Evolutionary conservation across 305 asterid species (phyloP), one percentile per base, ranked within the genome.

Genomic region (Caryopteris hybrid): DNA sequence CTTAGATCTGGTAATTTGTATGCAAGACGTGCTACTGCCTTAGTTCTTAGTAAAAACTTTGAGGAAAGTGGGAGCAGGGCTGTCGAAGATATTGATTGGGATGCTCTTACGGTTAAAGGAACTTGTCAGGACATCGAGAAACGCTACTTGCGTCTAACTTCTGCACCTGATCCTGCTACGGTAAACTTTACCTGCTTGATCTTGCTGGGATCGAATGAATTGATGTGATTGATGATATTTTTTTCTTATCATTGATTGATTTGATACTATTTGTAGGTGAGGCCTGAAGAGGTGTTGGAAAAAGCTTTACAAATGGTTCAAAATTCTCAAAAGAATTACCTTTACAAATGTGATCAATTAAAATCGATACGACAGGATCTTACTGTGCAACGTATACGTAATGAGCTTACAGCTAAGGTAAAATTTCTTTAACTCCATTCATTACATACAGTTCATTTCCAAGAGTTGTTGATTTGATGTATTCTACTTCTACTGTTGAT

Each of bases 61-160:
- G 99, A 88, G 77, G 99, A 95, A 66, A 84, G 80, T 66, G 86
- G 88, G 79, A 82, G 76, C 85, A 77, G 81, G 79, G 98, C 99
- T 65, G 97, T 95, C 56, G 99, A 95, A 84, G 99, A 95, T 88
- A 89, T 89, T 62, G 98, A 92, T 68, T 92, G 99, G 98, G 95
- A 95, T 88, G 84, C 99, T 72, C 92, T 88, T 71, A 86, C 88
- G 61, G 95, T 95, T 56, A 95, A 83, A 82, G 99, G 99, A 61
- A 92, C 95, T 61, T 92, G 96, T 78, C 97, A 85, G 81, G 97
- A 89, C 70, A 85, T 89, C 66, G 99, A 95, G 84, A 95, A 95
- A 77, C 94, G 95, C 58, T 95, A 95, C 80, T 73, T 95, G 78
- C 99, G 99, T 42, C 97, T 95, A 66, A 95, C 99, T 72, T 88